Percentiles rank a stretch among this genome's conserved stretches.
phyloP scores from a whole-genome alignment of 305 asterid species.

The Fraxinus ornus region DNA sequence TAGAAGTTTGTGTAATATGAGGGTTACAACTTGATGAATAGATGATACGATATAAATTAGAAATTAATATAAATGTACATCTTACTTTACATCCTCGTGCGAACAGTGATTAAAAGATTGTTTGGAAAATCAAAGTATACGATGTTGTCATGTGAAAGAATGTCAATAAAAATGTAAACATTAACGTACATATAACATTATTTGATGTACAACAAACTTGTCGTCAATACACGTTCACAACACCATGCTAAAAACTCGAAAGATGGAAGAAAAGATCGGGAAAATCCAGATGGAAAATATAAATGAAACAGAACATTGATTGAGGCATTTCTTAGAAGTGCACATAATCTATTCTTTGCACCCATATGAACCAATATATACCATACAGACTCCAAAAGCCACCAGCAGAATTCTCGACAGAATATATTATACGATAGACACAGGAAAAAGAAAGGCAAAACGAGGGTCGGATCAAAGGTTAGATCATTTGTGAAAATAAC shows the following conservation, averaged over 20 bases:
- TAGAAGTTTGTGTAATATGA: background rate
- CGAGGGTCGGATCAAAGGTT: slow-evolving; percentile 29
- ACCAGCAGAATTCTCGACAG: background rate
- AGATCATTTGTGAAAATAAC: slow-evolving; percentile 34
- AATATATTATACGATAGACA: background rate
- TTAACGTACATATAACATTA: no score
- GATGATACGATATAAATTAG: background rate
- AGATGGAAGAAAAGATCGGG: background rate
- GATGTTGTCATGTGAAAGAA: no score
- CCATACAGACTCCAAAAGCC: slow-evolving; percentile 2
- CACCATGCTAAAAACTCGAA: background rate
- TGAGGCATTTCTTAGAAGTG: background rate
- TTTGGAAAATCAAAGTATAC: no score
- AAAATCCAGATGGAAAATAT: background rate
- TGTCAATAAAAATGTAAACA: no score
- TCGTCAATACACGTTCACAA: background rate
- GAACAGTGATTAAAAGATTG: no score
- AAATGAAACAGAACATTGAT: background rate
- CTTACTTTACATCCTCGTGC: no score
- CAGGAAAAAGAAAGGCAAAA: background rate
- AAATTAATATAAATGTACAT: no score
- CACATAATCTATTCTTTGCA: slow-evolving; percentile 3
- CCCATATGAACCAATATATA: background rate
- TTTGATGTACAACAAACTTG: background rate
- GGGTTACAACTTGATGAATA: background rate